Conservation (phyloP, 768 basidiomycete species). For the Polyporus arcularius region DNA sequence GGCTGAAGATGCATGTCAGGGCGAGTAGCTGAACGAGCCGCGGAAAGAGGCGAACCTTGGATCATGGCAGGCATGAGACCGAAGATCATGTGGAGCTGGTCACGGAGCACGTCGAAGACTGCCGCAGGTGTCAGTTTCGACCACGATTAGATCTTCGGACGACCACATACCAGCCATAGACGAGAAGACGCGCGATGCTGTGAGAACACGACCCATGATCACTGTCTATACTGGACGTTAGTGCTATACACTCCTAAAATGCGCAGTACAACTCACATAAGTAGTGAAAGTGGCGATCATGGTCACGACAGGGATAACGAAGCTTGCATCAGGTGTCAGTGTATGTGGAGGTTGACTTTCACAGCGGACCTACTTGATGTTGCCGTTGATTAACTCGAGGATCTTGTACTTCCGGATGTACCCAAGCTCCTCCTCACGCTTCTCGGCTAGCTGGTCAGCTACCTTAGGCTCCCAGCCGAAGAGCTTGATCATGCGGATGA, state of each 20-base stretch:
- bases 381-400: constrained; percentile 46
- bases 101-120: constrained; percentile 64
- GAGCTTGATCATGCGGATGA: constrained; percentile 50
- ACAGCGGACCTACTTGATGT: constrained; percentile 39
- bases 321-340: constrained; percentile 36
- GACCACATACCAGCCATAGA: constrained; percentile 35
- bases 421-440: constrained; percentile 62
- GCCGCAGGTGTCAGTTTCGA: not conserved
- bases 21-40: not conserved
- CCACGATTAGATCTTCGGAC: not conserved
- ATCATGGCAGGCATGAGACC: constrained; percentile 33
- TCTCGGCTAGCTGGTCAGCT: constrained; percentile 50
- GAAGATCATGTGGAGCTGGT: constrained; percentile 44
- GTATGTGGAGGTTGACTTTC: too few species aligned
- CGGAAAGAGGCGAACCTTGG: constrained; percentile 26
- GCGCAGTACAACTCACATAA: constrained; percentile 43
- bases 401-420: constrained; percentile 55
- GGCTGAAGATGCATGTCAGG: constrained; percentile 26
- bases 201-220: constrained; percentile 40
- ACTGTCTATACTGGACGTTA: constrained; percentile 32
- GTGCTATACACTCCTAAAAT: not conserved
- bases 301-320: constrained; percentile 60
- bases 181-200: constrained; percentile 42
- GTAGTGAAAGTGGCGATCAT: constrained; percentile 68
- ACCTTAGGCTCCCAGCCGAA: constrained; percentile 52